A percentile compares a stretch with the other conserved stretches of the same genome.
These are phyloP conservation scores for Quercus lobata DNA, from an alignment of 331 rosid genomes.

Conservation along the genomic window DNA sequence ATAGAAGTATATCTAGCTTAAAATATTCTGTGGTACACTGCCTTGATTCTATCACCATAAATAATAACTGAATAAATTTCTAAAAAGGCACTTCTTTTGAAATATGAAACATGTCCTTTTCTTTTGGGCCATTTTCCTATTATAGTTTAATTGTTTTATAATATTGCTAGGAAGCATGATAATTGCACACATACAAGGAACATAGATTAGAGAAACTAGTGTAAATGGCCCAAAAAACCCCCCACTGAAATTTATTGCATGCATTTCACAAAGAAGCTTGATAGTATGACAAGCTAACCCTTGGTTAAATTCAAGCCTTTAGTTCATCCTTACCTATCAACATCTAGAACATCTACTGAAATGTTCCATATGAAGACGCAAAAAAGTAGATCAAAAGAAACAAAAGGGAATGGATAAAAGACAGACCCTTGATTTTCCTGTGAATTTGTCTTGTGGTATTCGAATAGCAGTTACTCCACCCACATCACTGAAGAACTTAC, in stretches of 20 bases:
- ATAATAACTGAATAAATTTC: neutral
- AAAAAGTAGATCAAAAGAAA: slow-evolving; percentile 7
- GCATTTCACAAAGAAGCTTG: neutral
- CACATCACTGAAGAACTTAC: slow-evolving; percentile 69
- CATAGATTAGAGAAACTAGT: neutral
- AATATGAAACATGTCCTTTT: too few species aligned
- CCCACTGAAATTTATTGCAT: neutral
- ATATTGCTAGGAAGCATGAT: neutral
- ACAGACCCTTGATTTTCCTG: slow-evolving; percentile 86
- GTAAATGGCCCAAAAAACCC: neutral
- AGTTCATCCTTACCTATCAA: neutral
- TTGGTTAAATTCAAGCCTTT: neutral
- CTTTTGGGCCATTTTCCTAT: too few species aligned
- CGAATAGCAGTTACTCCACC: slow-evolving; percentile 86
- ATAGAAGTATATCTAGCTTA: neutral
- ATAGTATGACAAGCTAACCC: neutral
- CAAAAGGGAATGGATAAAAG: slow-evolving; percentile 4
- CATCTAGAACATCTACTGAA: neutral
- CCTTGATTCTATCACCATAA: neutral
- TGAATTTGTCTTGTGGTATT: slow-evolving; percentile 73
- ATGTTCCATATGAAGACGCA: neutral
- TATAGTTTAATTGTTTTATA: neutral
- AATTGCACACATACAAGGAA: neutral
- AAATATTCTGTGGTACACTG: neutral
- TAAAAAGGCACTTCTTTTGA: neutral